A percentile compares a stretch with the other conserved stretches of the same genome.
These are phyloP conservation scores for Scleroderma bovista DNA, from an alignment of 768 basidiomycete genomes.

Conservation along the genomic window DNA sequence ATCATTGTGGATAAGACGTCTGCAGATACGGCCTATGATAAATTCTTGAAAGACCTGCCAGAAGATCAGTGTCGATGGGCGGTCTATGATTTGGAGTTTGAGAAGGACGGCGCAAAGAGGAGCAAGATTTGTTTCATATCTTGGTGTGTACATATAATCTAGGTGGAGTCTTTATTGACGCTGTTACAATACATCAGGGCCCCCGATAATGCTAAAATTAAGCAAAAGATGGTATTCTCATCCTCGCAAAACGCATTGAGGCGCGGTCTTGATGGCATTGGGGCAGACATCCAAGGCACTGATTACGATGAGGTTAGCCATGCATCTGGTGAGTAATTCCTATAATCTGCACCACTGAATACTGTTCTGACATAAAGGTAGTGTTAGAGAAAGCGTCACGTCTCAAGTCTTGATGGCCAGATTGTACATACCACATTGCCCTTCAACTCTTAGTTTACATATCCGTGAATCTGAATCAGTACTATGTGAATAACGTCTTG, in stretches of 20 bases:
- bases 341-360: too few relatives aligned
- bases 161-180: not conserved
- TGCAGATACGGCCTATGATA: conserved; percentile 49
- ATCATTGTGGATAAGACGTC: conserved; percentile 74
- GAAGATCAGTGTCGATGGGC: conserved; percentile 77
- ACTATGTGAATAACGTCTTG: too few relatives aligned
- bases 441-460: too few relatives aligned
- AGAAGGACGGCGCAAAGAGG: conserved; percentile 64
- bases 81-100: conserved; percentile 88
- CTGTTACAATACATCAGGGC: conserved; percentile 47
- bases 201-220: conserved; percentile 80
- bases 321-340: conserved; percentile 51
- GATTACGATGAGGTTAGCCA: conserved; percentile 68
- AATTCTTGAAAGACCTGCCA: conserved; percentile 71
- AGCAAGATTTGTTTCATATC: conserved; percentile 81
- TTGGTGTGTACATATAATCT: conserved; percentile 58
- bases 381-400: too few relatives aligned
- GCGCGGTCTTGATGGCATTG: conserved; percentile 67
- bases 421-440: too few relatives aligned
- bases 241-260: conserved; percentile 81
- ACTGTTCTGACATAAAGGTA: too few relatives aligned
- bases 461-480: too few relatives aligned
- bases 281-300: conserved; percentile 81
- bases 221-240: conserved; percentile 90
- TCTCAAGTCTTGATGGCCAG: too few relatives aligned